Base-by-base conservation (phyloP, 352 stramenopile genomes). In the Thraustotheca clavata region DNA sequence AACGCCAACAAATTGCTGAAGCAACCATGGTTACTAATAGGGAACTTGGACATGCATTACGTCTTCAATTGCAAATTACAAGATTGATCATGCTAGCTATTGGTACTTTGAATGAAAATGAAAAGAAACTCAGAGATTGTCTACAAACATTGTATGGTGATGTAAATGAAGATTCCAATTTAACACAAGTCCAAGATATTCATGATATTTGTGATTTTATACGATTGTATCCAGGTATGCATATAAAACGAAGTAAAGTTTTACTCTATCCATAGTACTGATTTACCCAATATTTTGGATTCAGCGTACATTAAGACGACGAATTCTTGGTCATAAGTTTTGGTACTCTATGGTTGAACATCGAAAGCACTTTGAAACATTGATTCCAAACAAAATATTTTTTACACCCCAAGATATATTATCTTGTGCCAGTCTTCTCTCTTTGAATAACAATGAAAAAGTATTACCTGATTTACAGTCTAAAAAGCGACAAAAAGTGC, bases 201-300 rank as follows among this genome's bases (percentile, higher is more conserved):
- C 46, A 3, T 9, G 34, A 11, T 12, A 4, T 65, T 18, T 22
- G 22, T 12, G 12, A 50, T 18, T 55, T 65, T 22, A 7, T 65
- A 8, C 12, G 32, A 35, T 46, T 40, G 18, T 65, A 57, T 55
- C 57, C 57, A 55, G 57, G 57, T 65, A 9, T 5, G 14, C 7
- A 33, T 2, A 14, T 2, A 18, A 1, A 18, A 35, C 3, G 43
- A 24, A 11, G 32, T 16, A 9, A 62, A 12, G 35, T n/a, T 57
- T 35, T 22, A 8, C 12, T 12, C 34, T 11, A 54, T 18, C 16
- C 52, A 6, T 65, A 65, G 57, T 41, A 11, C 18, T 65, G 5
- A 43, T 65, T 11, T 65, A 54, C 18, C 57, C 57, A 20, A 32
- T 41, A 11, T 65, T 65, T 54, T 65, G 57, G 57, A 20, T 65